These are phyloP conservation scores for Penicillium alfredii DNA, from an alignment of 495 filamentous ascomycete species.

Conservation along the genomic window DNA sequence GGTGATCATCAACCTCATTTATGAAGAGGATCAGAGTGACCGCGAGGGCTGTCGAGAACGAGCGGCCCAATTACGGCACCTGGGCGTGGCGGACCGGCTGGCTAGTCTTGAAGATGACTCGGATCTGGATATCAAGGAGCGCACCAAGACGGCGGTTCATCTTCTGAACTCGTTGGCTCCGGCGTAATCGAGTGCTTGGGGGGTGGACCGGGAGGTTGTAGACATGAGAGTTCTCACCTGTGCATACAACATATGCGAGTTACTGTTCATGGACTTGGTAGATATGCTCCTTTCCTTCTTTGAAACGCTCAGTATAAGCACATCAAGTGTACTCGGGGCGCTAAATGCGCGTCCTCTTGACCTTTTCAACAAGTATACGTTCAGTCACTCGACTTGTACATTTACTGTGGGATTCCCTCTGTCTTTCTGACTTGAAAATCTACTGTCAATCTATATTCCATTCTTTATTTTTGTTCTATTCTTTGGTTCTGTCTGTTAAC, in stretches of 20 bases:
- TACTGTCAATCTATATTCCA: too few species aligned
- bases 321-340: too few species aligned
- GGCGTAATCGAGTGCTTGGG: constrained; percentile 11
- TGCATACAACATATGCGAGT: constrained; percentile 12
- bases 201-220: not conserved
- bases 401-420: too few species aligned
- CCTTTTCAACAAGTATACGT: too few species aligned
- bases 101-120: constrained; percentile 60
- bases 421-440: too few species aligned
- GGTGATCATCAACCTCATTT: constrained; percentile 77
- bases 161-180: constrained; percentile 47
- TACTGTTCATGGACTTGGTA: too few species aligned
- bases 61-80: constrained; percentile 56
- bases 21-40: constrained; percentile 67
- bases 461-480: too few species aligned
- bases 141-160: constrained; percentile 70
- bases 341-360: too few species aligned
- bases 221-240: constrained; percentile 3
- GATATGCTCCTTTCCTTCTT: too few species aligned
- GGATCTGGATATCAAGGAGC: constrained; percentile 78
- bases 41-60: constrained; percentile 53
- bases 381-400: too few species aligned
- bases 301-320: too few species aligned
- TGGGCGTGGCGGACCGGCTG: constrained; percentile 66
- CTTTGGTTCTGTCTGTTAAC: too few species aligned